Conservation (phyloP, 2,329 filamentous ascomycete genomes). For the Fusarium sp. region DNA sequence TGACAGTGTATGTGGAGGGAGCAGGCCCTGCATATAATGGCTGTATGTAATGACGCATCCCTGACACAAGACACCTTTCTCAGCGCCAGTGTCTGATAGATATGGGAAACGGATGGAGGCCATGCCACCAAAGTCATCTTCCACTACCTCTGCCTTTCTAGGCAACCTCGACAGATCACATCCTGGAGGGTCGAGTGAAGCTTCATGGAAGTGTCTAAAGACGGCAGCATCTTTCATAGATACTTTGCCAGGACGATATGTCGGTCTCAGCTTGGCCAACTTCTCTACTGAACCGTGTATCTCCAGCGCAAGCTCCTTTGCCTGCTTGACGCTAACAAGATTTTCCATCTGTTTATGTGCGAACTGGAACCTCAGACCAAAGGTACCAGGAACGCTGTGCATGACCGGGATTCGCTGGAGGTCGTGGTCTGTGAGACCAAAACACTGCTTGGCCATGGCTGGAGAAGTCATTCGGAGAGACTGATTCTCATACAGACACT, state of each 20-base stretch:
- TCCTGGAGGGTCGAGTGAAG: conserved; percentile 40
- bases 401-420: conserved; percentile 39
- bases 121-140: conserved; percentile 45
- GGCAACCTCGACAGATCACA: conserved; percentile 42
- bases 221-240: conserved; percentile 36
- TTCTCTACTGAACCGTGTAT: conserved; percentile 43
- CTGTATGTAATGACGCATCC: conserved; percentile 43
- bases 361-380: conserved; percentile 37
- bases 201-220: conserved; percentile 39
- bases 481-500: conserved; percentile 48
- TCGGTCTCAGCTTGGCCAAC: conserved; percentile 27
- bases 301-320: conserved; percentile 45
- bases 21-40: conserved; percentile 35
- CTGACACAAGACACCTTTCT: conserved; percentile 43
- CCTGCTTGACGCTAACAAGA: conserved; percentile 49
- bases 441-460: conserved; percentile 41
- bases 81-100: conserved; percentile 28
- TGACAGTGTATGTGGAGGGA: conserved; percentile 31
- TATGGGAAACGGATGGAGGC: conserved; percentile 47
- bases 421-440: conserved; percentile 41
- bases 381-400: conserved; percentile 44
- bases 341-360: conserved; percentile 29
- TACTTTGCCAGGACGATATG: conserved; percentile 14
- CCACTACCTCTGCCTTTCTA: conserved; percentile 29
- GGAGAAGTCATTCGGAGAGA: conserved; percentile 45